Evolutionary conservation across 2,329 filamentous ascomycete species (phyloP), one percentile per base, ranked within the genome.

Genomic region (Ploettnerulaceae sp.): DNA sequence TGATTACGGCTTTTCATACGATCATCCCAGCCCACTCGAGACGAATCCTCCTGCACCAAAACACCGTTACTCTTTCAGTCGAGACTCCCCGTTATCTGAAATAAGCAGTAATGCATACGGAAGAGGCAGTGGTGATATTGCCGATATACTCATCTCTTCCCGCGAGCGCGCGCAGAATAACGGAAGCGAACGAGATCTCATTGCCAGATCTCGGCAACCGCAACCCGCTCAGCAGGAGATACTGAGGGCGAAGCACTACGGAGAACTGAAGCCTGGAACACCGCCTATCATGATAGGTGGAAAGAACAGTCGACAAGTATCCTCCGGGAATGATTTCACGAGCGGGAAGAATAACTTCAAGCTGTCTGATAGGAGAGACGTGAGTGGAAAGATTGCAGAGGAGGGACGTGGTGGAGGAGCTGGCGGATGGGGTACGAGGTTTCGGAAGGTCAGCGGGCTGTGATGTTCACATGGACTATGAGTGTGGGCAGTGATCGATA

Each of bases 331-430:
- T 48, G 79, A 83, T 58, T 76, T 71, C 46, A 68, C 68, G 21
- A 62, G 57, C 32, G 57, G 56, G 6, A 26, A 28, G 8, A 49
- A 61, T 51, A 15, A 21, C 4, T 35, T 44, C 32, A 15, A 28
- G 3, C n/a, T 33, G 11, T 15, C 28, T 15, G 41, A 35, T 31
- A 69, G 75, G 36, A 69, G 83, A 35, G 80, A 84, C 51, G 83
- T 87, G 2, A 89, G 84, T 61, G 86, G 85, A 1, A 87, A 85
- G 69, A 66, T 81, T 45, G 84, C 75, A 0, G 85, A 89, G 63
- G 86, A 90, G 62, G 85, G 85, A 2, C 44, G 60, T 33, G 56
- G 56, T 5, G 57, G 53, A 3, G 41, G 35, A n/a, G 33, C 31
- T n/a, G 43, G 24, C 14, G 49, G 49, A 17, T 64, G 56, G 60